Evolutionary conservation across 345 rosid genomes (phyloP), one percentile per base, ranked within the genome.

Genomic region (Turnera subulata): DNA sequence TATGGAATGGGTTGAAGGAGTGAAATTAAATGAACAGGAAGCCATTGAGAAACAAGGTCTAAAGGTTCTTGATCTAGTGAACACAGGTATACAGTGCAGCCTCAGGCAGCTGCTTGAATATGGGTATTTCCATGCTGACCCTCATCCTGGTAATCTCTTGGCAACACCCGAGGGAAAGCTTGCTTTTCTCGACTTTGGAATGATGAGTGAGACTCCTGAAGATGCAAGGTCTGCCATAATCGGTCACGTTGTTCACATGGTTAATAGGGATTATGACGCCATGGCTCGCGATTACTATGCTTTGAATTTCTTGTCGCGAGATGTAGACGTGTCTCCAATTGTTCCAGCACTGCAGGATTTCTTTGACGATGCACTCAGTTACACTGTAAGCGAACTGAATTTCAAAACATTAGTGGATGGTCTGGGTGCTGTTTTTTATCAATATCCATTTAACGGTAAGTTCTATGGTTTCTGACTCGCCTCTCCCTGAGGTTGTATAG

Each of bases 151-250:
- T 38, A 93, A 93, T 62, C 96, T 93, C 54, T 72, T 93, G 79
- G 99, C 96, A 21, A 93, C 99, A 44, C 99, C 97, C 24, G 96
- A 86, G 53, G 99, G 99, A 13, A 93, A 83, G 74, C 97, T 93
- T 63, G 97, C 99, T 48, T 93, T 92, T 82, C 82, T 92, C 48
- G 99, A 92, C 68, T 92, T 89, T 72, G 97, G 99, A 24, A 92
- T 92, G 99, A 92, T 92, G 97, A 92, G 99, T 67, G 97, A 92
- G 75, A 89, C 99, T 61, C 99, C 99, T 6, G 99, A 92, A 81
- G 94, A 78, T 59, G 99, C 99, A 46, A 86, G 99, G 73, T 78
- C 63, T 74, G 97, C 99, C 14, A 92, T 92, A 38, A 89, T 92
- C 26, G 99, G 99, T 45, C 82, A 78, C 53, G 82, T 78, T 9